Evolutionary conservation across 306 rosid genomes (phyloP).

Genomic region (Corylus avellana): DNA sequence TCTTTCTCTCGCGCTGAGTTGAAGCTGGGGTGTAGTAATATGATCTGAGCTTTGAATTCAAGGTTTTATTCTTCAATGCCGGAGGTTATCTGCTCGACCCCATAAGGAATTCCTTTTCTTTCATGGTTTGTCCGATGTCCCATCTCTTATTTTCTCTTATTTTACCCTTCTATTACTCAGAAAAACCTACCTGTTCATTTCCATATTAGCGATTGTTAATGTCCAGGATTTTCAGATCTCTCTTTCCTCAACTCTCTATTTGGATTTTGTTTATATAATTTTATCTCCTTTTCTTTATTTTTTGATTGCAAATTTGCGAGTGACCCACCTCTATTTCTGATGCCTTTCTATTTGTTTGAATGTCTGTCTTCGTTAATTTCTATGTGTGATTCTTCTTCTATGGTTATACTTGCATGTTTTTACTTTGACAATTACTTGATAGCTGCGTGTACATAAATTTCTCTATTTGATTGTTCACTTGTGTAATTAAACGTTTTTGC

Average conservation of each 20-base stretch:
- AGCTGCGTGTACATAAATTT: not conserved
- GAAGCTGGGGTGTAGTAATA: not conserved
- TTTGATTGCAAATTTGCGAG: not conserved
- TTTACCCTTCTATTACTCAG: not conserved
- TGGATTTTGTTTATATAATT: not conserved
- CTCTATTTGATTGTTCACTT: not conserved
- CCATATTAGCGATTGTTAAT: not conserved
- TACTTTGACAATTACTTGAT: slow-evolving; percentile 1
- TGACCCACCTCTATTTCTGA: not conserved
- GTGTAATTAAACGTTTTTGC: not conserved
- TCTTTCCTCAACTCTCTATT: slow-evolving; percentile 8
- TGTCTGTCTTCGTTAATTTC: not conserved
- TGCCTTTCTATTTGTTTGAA: not conserved
- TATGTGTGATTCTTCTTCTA: not conserved
- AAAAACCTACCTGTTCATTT: not conserved
- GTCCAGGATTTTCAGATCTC: not conserved
- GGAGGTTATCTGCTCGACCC: slow-evolving; percentile 14
- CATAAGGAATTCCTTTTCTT: slow-evolving; percentile 12
- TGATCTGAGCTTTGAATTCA: slow-evolving; percentile 13
- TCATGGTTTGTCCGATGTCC: slow-evolving; percentile 45
- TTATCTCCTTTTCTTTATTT: not conserved
- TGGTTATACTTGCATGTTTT: not conserved
- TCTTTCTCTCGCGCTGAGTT: not conserved
- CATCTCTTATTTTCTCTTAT: not conserved
- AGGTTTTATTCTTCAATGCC: slow-evolving; percentile 14